Percentiles rank a stretch among this genome's conserved stretches.
These are phyloP conservation scores for Pseudozyma flocculosa DNA, from an alignment of 1,284 basidiomycete genomes.

Conservation along the genomic window DNA sequence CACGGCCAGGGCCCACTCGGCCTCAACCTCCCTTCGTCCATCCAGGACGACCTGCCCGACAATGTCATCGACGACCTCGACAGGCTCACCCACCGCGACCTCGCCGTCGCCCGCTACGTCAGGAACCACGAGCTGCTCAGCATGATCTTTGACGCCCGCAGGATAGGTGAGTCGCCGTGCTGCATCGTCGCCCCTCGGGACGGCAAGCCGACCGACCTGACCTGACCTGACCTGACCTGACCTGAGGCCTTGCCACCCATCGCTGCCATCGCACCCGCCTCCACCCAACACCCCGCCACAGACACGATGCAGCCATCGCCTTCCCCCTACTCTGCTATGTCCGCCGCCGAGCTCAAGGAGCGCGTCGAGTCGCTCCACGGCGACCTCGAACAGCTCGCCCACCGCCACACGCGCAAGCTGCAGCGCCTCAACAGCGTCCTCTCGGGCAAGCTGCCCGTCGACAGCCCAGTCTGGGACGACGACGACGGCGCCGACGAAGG, in stretches of 20 bases:
- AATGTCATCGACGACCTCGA: slow-evolving; percentile 51
- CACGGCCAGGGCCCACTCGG: slow-evolving; percentile 6
- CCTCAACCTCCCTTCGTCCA: slow-evolving; percentile 27
- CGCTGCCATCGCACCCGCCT: not conserved
- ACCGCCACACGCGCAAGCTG: slow-evolving; percentile 18
- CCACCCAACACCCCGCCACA: not conserved
- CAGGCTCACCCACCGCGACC: slow-evolving; percentile 43
- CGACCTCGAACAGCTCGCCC: slow-evolving; percentile 12
- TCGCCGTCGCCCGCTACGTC: slow-evolving; percentile 51
- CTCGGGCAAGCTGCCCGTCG: not conserved
- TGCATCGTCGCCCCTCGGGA: no score
- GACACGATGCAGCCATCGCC: slow-evolving; percentile 41
- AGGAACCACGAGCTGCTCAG: slow-evolving; percentile 52
- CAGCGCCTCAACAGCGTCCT: slow-evolving; percentile 8
- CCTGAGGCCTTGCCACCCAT: no score
- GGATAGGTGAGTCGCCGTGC: slow-evolving; percentile 32
- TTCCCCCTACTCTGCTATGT: slow-evolving; percentile 38
- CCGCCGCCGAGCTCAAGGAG: slow-evolving; percentile 21
- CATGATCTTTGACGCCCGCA: slow-evolving; percentile 48
- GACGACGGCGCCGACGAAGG: slow-evolving; percentile 8
- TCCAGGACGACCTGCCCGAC: slow-evolving; percentile 35
- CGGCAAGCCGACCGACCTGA: no score
- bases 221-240: no score
- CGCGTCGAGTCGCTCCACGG: slow-evolving; percentile 18
- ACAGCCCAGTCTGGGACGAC: slow-evolving; percentile 1